A percentile compares a stretch with the other conserved stretches of the same genome.
phyloP scores from a whole-genome alignment of 2,329 filamentous ascomycete genomes.

The Beauveria australis region DNA sequence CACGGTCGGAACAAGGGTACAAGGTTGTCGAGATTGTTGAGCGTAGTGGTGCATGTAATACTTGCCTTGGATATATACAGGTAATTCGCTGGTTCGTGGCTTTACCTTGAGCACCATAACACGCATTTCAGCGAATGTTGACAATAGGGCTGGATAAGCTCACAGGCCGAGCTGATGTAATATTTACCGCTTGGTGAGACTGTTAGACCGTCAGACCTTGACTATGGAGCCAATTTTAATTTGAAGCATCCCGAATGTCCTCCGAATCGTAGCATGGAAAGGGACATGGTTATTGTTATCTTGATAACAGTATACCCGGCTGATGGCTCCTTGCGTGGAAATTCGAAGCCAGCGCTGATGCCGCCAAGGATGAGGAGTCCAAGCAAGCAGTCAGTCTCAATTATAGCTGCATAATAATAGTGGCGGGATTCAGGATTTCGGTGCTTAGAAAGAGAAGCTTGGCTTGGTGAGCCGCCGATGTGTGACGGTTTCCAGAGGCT shows the following conservation, averaged over 20 bases:
- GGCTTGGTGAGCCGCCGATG: neutral
- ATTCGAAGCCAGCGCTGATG: neutral
- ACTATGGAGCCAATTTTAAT: neutral
- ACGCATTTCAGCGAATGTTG: neutral
- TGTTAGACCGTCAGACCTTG: neutral
- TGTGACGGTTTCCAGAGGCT: neutral
- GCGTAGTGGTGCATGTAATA: neutral
- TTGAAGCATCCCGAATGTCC: neutral
- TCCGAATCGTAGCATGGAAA: neutral
- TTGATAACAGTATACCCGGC: neutral
- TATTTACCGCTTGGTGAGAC: constrained; percentile 4
- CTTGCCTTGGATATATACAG: neutral
- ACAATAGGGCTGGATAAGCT: neutral
- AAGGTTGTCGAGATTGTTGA: neutral
- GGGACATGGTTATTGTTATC: neutral
- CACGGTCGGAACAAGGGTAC: neutral
- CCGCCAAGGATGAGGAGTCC: neutral
- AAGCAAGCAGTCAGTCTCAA: neutral
- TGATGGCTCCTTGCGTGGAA: neutral
- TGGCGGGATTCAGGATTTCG: constrained; percentile 3
- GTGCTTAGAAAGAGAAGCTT: neutral
- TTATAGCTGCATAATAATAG: neutral
- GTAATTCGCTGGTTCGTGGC: neutral
- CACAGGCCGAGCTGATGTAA: constrained; percentile 9
- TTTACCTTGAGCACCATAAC: neutral